Conservation (phyloP, 495 filamentous ascomycete species). For the Annulohypoxylon maeteangense region DNA sequence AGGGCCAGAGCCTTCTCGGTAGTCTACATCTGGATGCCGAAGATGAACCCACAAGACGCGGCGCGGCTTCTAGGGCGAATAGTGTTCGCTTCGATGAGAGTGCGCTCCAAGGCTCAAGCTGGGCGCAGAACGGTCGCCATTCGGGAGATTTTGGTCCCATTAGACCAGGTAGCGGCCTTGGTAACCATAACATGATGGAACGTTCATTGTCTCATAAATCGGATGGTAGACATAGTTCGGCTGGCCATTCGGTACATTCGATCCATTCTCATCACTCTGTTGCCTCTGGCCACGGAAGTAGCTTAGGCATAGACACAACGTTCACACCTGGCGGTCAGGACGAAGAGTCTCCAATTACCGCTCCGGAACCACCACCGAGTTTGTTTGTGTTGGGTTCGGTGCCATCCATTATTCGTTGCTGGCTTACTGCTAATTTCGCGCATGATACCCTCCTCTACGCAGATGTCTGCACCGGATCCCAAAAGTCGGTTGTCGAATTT, state of each 20-base stretch:
- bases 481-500: constrained; percentile 79
- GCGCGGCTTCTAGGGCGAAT: constrained; percentile 87
- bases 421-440: constrained; percentile 87
- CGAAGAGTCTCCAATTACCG: constrained; percentile 70
- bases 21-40: constrained; percentile 85
- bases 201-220: constrained; percentile 93
- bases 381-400: constrained; percentile 85
- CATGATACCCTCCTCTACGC: constrained; percentile 90
- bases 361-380: constrained; percentile 79
- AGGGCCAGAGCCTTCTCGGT: constrained; percentile 73
- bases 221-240: constrained; percentile 93
- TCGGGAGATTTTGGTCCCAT: constrained; percentile 82
- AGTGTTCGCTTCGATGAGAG: constrained; percentile 99
- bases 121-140: constrained; percentile 81
- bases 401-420: constrained; percentile 94
- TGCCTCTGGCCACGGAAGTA: constrained; percentile 82
- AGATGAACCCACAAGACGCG: constrained; percentile 86
- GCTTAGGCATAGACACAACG: constrained; percentile 79
- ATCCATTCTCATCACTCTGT: constrained; percentile 62
- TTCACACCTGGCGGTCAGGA: constrained; percentile 71
- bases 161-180: constrained; percentile 82
- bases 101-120: constrained; percentile 85
- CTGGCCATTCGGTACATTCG: constrained; percentile 80
- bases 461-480: constrained; percentile 90
- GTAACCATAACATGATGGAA: constrained; percentile 85